Percentiles rank a stretch among this genome's conserved stretches.
These are phyloP conservation scores for Eucommia ulmoides DNA, from an alignment of 257 asterid species.

Conservation along the genomic window DNA sequence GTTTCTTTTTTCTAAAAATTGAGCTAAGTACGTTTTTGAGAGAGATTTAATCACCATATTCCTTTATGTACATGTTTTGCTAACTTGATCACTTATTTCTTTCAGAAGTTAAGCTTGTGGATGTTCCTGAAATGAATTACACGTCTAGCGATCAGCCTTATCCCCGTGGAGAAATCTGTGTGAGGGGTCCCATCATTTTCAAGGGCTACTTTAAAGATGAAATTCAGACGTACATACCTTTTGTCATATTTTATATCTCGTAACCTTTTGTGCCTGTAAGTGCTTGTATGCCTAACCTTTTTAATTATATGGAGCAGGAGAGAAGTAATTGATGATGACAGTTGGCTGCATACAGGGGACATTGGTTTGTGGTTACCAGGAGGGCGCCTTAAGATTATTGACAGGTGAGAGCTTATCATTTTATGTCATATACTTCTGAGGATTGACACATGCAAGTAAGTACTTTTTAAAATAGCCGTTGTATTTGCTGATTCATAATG, in stretches of 20 bases:
- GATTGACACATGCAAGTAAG: neutral
- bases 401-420: constrained; percentile 35
- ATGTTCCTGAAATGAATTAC: constrained; percentile 95
- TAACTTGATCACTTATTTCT: constrained; percentile 5
- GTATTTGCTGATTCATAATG: no score
- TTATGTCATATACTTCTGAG: neutral
- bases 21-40: no score
- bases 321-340: constrained; percentile 72
- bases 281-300: constrained; percentile 13
- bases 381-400: constrained; percentile 89
- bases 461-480: no score
- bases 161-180: constrained; percentile 98
- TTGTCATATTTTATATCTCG: no score
- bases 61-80: constrained; percentile 2
- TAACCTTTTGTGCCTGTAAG: no score
- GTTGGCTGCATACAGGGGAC: constrained; percentile 97
- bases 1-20: no score
- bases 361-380: constrained; percentile 93
- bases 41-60: no score
- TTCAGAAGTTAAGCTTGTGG: constrained; percentile 86
- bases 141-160: constrained; percentile 84
- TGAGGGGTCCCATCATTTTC: constrained; percentile 81
- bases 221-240: constrained; percentile 55
- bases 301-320: constrained; percentile 42
- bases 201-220: constrained; percentile 89